Conservation (phyloP, 2,329 filamentous ascomycete genomes). For the Ambrosiella xylebori region DNA sequence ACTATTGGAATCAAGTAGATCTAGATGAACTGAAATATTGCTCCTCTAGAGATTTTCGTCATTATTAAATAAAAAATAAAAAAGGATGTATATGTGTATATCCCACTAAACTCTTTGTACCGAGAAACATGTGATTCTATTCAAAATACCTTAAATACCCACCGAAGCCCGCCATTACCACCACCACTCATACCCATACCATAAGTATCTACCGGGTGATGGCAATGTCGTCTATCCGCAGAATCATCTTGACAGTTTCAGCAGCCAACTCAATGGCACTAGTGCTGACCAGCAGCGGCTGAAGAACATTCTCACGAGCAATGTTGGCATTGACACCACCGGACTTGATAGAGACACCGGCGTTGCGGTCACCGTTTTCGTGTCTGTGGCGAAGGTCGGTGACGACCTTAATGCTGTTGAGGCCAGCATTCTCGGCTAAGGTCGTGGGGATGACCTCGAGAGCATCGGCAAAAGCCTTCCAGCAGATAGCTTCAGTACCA, state of each 20-base stretch:
- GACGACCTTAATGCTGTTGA: constrained; percentile 98
- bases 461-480: constrained; percentile 95
- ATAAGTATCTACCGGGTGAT: constrained; percentile 35
- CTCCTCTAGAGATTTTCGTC: background rate
- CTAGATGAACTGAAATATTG: background rate
- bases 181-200: background rate
- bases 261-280: constrained; percentile 93
- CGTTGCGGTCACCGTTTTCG: constrained; percentile 86
- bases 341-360: constrained; percentile 94
- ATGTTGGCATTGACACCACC: constrained; percentile 96
- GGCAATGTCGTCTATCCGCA: constrained; percentile 51
- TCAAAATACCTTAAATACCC: background rate
- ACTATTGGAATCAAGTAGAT: background rate
- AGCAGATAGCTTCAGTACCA: constrained; percentile 94
- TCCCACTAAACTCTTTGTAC: background rate
- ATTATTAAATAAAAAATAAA: background rate
- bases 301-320: constrained; percentile 87
- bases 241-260: constrained; percentile 93
- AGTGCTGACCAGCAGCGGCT: constrained; percentile 89
- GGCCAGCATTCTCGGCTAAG: constrained; percentile 86
- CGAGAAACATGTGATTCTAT: background rate
- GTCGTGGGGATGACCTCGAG: constrained; percentile 96
- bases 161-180: background rate
- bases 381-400: constrained; percentile 89
- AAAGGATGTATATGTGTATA: background rate